Conservation (phyloP, 768 basidiomycete genomes). For the Suillus subluteus region DNA sequence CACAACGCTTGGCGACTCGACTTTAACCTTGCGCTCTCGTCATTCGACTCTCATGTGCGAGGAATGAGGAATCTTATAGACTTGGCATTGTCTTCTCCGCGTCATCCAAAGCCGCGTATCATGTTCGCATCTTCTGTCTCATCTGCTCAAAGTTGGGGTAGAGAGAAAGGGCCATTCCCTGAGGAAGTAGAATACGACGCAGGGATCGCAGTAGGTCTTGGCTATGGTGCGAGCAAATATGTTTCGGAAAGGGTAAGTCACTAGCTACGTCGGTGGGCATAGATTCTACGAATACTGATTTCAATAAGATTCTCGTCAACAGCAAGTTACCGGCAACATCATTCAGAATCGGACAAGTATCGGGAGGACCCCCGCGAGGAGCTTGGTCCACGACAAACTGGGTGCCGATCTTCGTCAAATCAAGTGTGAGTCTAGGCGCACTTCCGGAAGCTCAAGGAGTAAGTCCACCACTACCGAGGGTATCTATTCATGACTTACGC, state of each 20-base stretch:
- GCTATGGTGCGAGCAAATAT: conserved; percentile 54
- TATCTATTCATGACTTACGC: neutral
- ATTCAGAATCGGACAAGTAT: conserved; percentile 50
- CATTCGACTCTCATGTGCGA: no score
- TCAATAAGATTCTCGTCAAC: conserved; percentile 37
- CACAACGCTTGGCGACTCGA: no score
- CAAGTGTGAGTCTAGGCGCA: conserved; percentile 29
- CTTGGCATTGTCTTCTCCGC: no score
- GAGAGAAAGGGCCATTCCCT: no score
- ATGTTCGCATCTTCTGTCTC: no score
- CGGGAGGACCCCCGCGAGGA: conserved; percentile 42
- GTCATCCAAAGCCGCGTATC: no score
- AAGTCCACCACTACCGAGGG: conserved; percentile 7
- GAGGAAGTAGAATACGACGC: conserved; percentile 14
- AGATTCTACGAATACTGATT: neutral
- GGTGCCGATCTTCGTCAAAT: conserved; percentile 47
- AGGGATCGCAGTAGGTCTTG: conserved; percentile 39
- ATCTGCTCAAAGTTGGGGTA: no score
- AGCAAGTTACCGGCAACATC: conserved; percentile 40
- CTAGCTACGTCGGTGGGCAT: neutral
- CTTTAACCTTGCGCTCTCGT: no score
- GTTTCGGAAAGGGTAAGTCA: conserved; percentile 40
- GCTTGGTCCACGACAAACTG: conserved; percentile 50
- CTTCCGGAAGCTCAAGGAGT: conserved; percentile 29
- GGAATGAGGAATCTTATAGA: no score